Evolutionary conservation across 1,284 basidiomycete species (phyloP), one percentile per base, ranked within the genome.

Genomic region (Rhodofomes roseus): DNA sequence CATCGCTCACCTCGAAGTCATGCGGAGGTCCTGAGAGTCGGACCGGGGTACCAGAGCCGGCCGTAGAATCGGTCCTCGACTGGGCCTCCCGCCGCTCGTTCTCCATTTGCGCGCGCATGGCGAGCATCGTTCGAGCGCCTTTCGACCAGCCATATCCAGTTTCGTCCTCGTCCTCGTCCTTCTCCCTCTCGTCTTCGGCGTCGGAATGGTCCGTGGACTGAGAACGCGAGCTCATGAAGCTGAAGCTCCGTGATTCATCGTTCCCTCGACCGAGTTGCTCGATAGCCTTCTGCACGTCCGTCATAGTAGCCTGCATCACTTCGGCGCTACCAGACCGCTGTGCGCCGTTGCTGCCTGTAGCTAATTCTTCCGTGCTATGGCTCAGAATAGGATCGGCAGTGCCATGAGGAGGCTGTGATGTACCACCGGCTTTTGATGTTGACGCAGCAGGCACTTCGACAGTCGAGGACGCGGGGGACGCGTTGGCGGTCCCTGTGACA

Each of bases 271-370:
- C 89, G 39, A 92, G 84, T 65, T 90, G 87, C 63, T 92, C 88
- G 64, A 95, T 93, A 9, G 92, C 93, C 65, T 90, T 77, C 73
- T 95, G 90, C 11, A 95, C 90, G 62, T 95, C 92, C 4, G 90
- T 92, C 80, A 95, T 82, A 1, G 93, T 95, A 1, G 85, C 87
- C 54, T 84, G 93, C 64, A 92, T 85, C 63, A 83, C 80, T 63
- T 84, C 81, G 39, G 80, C 78, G 29, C 68, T 59, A 36, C 65
- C 66, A 1, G 61, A 46, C 22, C 67, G 31, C n/a, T 34, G 22
- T 8, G 31, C 20, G 27, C 40, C 23, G 34, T 25, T 44, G 57
- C 39, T 36, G 18, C n/a, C 50, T 37, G 54, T 25, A 40, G 27
- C 53, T 23, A 54, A 1, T 23, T 54, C 51, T 46, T 54, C 57